Percentiles rank a stretch among this genome's conserved stretches.
Evolutionary conservation across 2,329 filamentous ascomycete species (phyloP).

Genomic region (Chaetomium globosum): DNA sequence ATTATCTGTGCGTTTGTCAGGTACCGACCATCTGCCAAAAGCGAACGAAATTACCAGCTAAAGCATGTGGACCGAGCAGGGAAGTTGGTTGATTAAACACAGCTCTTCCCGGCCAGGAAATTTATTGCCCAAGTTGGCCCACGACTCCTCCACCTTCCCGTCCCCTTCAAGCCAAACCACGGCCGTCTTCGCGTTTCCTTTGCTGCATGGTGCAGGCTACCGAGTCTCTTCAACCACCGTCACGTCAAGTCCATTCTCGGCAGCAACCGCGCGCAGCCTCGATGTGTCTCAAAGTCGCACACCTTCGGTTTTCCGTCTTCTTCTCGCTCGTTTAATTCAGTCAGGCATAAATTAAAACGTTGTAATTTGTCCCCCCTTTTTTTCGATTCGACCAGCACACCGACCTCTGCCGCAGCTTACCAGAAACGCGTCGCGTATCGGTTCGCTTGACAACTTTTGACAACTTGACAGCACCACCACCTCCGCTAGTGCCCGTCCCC

Average conservation of each 20-base stretch:
- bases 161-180: constrained; percentile 27
- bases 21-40: constrained; percentile 35
- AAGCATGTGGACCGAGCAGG: constrained; percentile 32
- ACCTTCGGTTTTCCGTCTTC: constrained; percentile 30
- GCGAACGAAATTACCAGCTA: constrained; percentile 32
- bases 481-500: constrained; percentile 8
- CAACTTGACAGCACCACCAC: constrained; percentile 8
- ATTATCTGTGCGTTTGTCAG: constrained; percentile 21
- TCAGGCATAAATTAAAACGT: constrained; percentile 26
- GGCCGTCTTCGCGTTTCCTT: constrained; percentile 33
- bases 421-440: constrained; percentile 34
- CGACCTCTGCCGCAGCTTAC: constrained; percentile 19
- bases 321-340: constrained; percentile 37
- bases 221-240: constrained; percentile 24
- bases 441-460: constrained; percentile 12
- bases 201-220: constrained; percentile 34
- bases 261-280: constrained; percentile 28
- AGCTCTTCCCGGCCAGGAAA: constrained; percentile 32
- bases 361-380: constrained; percentile 28
- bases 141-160: constrained; percentile 27
- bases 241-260: constrained; percentile 22
- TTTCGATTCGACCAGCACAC: constrained; percentile 27
- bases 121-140: constrained; percentile 23
- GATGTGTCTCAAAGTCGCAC: constrained; percentile 31
- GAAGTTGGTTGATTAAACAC: constrained; percentile 35